Evolutionary conservation across 2,329 filamentous ascomycete genomes (phyloP).

Genomic region (Alternaria arborescens): DNA sequence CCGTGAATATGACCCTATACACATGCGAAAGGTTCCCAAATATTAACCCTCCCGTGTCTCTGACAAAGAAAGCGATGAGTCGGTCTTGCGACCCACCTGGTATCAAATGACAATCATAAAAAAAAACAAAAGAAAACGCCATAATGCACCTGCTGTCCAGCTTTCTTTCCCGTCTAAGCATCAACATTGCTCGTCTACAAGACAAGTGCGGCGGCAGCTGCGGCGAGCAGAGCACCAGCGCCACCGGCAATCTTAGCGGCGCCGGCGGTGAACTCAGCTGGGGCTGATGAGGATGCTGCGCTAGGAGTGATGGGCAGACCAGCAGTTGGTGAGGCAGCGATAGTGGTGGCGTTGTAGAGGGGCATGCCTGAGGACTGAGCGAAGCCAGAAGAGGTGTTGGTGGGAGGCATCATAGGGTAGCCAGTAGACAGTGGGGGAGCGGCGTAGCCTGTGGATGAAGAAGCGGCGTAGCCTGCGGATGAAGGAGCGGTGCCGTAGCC

Average conservation of each 20-base stretch:
- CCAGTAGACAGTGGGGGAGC: constrained; percentile 4
- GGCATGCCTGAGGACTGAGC: constrained; percentile 22
- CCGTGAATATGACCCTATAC: constrained; percentile 3
- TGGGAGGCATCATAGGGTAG: constrained; percentile 4
- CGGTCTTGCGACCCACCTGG: constrained; percentile 21
- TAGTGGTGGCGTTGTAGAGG: constrained; percentile 21
- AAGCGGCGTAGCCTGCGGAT: constrained; percentile 1
- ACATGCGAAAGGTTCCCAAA: constrained; percentile 9
- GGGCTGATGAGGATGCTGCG: constrained; percentile 19
- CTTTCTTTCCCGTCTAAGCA: background rate
- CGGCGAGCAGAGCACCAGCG: constrained; percentile 33
- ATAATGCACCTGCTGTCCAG: constrained; percentile 16
- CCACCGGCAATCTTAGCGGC: constrained; percentile 31
- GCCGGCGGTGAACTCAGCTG: constrained; percentile 30
- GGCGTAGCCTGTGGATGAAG: constrained; percentile 1
- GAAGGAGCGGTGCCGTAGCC: background rate
- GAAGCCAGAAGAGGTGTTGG: constrained; percentile 15
- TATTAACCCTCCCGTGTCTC: constrained; percentile 1
- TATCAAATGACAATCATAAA: constrained; percentile 28
- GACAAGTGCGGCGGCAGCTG: constrained; percentile 31
- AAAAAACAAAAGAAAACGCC: constrained; percentile 21
- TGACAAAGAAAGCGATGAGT: constrained; percentile 1
- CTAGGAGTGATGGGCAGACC: constrained; percentile 25
- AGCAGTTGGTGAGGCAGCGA: constrained; percentile 26
- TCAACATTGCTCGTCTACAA: constrained; percentile 27